Percentiles rank a stretch among this genome's conserved stretches.
Conservation (phyloP, 352 stramenopile species). For the Phytophthora sojae region DNA sequence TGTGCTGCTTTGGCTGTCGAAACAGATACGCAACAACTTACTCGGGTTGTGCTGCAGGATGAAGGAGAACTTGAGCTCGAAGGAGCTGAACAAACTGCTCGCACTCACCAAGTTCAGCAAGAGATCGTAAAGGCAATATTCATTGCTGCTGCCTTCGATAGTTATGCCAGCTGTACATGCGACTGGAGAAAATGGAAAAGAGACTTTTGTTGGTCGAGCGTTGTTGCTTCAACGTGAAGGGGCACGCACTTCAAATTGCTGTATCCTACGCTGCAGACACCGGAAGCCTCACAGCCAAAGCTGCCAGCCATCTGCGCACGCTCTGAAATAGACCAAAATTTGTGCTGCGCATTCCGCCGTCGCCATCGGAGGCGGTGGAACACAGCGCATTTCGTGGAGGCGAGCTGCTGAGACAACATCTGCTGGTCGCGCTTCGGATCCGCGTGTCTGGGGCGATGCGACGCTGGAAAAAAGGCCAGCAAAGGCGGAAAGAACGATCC, state of each 20-base stretch:
- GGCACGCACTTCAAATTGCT: neutral
- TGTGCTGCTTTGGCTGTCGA: neutral
- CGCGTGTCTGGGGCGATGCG: slow-evolving; percentile 20
- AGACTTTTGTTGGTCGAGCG: slow-evolving; percentile 23
- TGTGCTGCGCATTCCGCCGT: slow-evolving; percentile 1
- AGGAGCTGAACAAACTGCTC: slow-evolving; percentile 48
- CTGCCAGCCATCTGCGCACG: neutral
- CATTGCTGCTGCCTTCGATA: slow-evolving; percentile 8
- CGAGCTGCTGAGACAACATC: slow-evolving; percentile 22
- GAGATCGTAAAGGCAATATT: slow-evolving; percentile 14
- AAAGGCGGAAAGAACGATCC: slow-evolving; percentile 25
- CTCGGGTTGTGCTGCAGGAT: slow-evolving; percentile 35
- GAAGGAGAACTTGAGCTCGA: slow-evolving; percentile 63
- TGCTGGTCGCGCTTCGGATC: slow-evolving; percentile 6
- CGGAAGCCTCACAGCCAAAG: neutral
- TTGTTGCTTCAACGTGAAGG: slow-evolving; percentile 24
- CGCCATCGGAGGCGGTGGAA: slow-evolving; percentile 26
- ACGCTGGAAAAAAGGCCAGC: slow-evolving; percentile 18
- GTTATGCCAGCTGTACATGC: slow-evolving; percentile 17
- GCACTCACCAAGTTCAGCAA: slow-evolving; percentile 33
- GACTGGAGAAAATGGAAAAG: slow-evolving; percentile 33
- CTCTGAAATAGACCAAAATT: slow-evolving; percentile 13
- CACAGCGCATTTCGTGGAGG: slow-evolving; percentile 34
- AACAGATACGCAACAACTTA: neutral
- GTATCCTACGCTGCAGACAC: neutral